Evolutionary conservation across 208 protist species (phyloP), one percentile per base, ranked within the genome.

Genomic region (Trypanosoma cruzi): DNA sequence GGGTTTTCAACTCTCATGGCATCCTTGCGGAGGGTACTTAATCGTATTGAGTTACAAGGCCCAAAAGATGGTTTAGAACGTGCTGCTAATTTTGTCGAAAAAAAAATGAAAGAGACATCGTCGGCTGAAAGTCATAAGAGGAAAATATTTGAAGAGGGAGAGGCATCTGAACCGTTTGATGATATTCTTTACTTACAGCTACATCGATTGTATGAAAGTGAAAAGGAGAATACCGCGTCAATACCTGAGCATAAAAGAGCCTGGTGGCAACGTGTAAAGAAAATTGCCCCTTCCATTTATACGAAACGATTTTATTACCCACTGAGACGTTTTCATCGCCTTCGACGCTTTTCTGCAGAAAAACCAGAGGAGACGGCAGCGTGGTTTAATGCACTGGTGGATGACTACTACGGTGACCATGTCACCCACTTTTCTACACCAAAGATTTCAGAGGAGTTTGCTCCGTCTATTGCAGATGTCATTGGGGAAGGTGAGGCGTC

Each of bases 361-460:
- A 69, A 74, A 24, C 53, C 68, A 37, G 71, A 62, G 22, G 55
- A 52, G 28, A 77, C 71, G 11, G 53, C 79, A 31, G 73, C 78
- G 36, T 94, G 84, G 84, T 77, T 81, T 37, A 44, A 73, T 13
- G 78, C 86, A n/a, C 75, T 91, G 32, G 61, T 67, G 37, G 48
- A 71, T 6, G 74, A 77, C 26, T 76, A 76, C 36, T 71, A 37
- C 52, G 77, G 28, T 2, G 40, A 64, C 7, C 57, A 64, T 61
- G 64, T 68, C 68, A 71, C 22, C 29, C 24, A 24, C 34, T 62
- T 71, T 52, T 34, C 18, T 31, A 34, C 49, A 34, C 34, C 64
- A 52, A 31, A 28, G 50, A 28, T 54, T 16, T 16, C 56, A n/a
- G 18, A 0, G 22, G 31, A 7, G 16, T 56, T 46, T 26, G 36